Percentiles rank a stretch among this genome's conserved stretches.
Conservation (phyloP, 1,284 basidiomycete species). For the Cryptococcus wingfieldii region DNA sequence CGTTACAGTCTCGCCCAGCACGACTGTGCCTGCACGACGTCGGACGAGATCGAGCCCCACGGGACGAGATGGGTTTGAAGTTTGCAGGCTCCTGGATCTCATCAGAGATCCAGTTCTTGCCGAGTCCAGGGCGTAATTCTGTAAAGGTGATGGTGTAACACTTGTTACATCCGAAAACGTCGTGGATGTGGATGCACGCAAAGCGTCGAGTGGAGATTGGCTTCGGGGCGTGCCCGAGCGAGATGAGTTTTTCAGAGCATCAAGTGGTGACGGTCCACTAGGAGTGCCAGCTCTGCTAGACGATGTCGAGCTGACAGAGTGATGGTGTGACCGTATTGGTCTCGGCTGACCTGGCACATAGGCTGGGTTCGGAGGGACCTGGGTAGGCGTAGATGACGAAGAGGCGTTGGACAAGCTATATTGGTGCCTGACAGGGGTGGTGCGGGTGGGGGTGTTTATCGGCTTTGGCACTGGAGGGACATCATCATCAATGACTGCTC, state of each 20-base stretch:
- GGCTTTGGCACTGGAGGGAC: conserved; percentile 21
- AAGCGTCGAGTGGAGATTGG: conserved; percentile 9
- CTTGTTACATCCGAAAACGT: conserved; percentile 6
- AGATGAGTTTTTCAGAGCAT: conserved; percentile 8
- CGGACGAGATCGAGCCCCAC: neutral
- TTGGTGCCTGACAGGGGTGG: conserved; percentile 30
- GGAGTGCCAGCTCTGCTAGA: conserved; percentile 29
- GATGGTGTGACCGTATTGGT: conserved; percentile 31
- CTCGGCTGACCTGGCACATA: conserved; percentile 45
- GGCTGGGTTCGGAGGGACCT: conserved; percentile 15
- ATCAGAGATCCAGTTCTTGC: conserved; percentile 6
- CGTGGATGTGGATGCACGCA: conserved; percentile 2
- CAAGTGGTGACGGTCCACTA: conserved; percentile 9
- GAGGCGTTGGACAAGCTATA: conserved; percentile 24
- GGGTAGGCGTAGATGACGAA: conserved; percentile 12
- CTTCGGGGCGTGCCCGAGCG: conserved; percentile 20
- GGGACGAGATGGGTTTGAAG: neutral
- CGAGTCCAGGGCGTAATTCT: conserved; percentile 2
- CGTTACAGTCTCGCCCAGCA: conserved; percentile 1
- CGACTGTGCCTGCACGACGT: conserved; percentile 14
- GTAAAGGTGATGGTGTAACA: conserved; percentile 1
- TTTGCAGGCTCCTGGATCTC: neutral
- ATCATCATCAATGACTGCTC: conserved; percentile 17
- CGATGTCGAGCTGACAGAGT: conserved; percentile 22
- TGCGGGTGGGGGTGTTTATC: conserved; percentile 32